Conservation (phyloP, 345 rosid genomes). For the Raphanus raphanistrum region DNA sequence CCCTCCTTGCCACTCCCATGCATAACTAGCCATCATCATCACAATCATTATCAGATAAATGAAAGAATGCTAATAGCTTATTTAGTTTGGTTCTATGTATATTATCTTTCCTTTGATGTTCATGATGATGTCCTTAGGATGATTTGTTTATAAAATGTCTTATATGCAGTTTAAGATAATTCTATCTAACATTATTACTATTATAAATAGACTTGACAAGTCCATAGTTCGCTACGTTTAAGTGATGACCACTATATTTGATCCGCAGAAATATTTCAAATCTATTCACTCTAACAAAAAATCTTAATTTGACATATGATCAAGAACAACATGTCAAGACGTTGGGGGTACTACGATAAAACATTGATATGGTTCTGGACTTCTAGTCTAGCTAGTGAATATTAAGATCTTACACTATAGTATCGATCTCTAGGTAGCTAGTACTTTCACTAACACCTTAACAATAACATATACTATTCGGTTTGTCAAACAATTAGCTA, state of each 20-base stretch:
- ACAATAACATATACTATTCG: not conserved
- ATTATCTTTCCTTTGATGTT: constrained; percentile 15
- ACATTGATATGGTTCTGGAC: not conserved
- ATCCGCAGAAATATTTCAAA: not conserved
- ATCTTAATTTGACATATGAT: not conserved
- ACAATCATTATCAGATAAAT: not conserved
- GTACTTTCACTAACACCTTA: not conserved
- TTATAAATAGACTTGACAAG: not conserved
- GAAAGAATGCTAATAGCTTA: not conserved
- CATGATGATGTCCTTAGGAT: constrained; percentile 10
- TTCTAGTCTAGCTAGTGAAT: not conserved
- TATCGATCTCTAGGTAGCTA: not conserved
- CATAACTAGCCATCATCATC: constrained; percentile 19
- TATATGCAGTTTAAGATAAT: constrained; percentile 5
- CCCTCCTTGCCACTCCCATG: constrained; percentile 35
- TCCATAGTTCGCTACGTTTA: not conserved
- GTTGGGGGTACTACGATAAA: not conserved
- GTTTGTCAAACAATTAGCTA: not conserved
- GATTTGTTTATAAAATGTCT: constrained; percentile 26
- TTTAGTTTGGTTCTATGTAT: constrained; percentile 31
- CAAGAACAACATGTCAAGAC: constrained; percentile 1
- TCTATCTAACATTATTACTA: not conserved
- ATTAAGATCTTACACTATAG: not conserved
- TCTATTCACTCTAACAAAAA: not conserved
- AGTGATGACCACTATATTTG: not conserved